Evolutionary conservation across 2,329 filamentous ascomycete genomes (phyloP).

Genomic region (Dothideomycetes sp.): DNA sequence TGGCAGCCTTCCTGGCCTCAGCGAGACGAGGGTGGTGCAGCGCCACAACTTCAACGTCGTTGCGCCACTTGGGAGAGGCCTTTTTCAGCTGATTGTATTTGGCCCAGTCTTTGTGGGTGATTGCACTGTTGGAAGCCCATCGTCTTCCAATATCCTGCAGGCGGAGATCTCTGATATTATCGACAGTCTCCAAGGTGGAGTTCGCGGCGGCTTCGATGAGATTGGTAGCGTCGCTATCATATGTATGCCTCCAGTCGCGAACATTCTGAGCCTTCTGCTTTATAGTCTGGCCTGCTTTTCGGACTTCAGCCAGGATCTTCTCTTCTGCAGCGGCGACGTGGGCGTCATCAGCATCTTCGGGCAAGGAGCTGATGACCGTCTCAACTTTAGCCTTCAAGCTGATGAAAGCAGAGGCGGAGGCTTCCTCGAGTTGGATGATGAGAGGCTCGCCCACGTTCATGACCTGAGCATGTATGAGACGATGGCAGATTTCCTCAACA

Average conservation of each 20-base stretch:
- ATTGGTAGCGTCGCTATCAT: constrained; percentile 56
- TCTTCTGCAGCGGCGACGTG: constrained; percentile 42
- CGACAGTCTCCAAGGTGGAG: constrained; percentile 71
- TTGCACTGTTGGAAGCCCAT: constrained; percentile 91
- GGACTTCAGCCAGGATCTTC: constrained; percentile 45
- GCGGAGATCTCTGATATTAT: constrained; percentile 70
- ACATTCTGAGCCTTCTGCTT: constrained; percentile 68
- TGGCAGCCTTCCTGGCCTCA: constrained; percentile 55
- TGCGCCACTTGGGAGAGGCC: constrained; percentile 74
- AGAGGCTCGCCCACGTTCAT: constrained; percentile 54
- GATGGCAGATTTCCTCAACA: constrained; percentile 60
- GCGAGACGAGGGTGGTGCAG: constrained; percentile 61
- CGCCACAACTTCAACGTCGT: constrained; percentile 67
- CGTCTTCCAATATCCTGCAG: constrained; percentile 83
- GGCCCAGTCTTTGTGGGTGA: constrained; percentile 95
- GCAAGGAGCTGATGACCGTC: constrained; percentile 40
- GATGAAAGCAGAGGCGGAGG: constrained; percentile 51
- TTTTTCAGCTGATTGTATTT: constrained; percentile 84
- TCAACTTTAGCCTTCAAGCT: constrained; percentile 58
- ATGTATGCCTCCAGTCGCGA: constrained; percentile 63
- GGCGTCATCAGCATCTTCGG: constrained; percentile 45
- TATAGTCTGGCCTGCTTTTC: constrained; percentile 58
- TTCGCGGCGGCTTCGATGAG: constrained; percentile 64
- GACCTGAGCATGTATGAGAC: constrained; percentile 57
- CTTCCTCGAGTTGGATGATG: constrained; percentile 56